A percentile compares a stretch with the other conserved stretches of the same genome.
These are phyloP conservation scores for Plasmodium malariae DNA, from an alignment of 169 alveolate genomes.

Conservation along the genomic window DNA sequence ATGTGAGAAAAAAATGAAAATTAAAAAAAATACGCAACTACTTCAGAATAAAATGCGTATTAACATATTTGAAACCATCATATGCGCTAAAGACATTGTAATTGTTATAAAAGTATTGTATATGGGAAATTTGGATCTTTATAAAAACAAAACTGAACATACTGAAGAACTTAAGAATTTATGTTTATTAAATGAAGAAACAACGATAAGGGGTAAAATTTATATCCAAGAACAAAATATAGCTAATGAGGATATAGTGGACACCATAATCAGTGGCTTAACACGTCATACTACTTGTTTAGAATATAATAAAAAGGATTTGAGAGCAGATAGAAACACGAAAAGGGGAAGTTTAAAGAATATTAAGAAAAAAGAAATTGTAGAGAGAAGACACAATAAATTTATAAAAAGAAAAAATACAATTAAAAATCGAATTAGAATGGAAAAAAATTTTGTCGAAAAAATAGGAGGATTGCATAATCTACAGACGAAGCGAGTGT, in stretches of 20 bases:
- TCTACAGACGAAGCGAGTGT: not conserved
- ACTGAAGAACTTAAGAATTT: not conserved
- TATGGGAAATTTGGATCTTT: not conserved
- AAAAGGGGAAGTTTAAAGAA: not conserved
- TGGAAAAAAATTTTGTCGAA: not conserved
- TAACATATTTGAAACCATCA: conserved; percentile 5
- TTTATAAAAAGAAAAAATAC: not conserved
- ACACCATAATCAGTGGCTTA: not conserved
- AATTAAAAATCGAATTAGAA: not conserved
- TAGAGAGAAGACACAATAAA: not conserved
- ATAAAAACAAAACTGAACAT: not conserved
- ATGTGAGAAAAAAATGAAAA: not conserved
- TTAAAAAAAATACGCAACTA: not conserved
- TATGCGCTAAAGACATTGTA: not conserved
- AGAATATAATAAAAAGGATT: not conserved
- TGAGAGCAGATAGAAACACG: not conserved
- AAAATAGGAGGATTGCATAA: not conserved
- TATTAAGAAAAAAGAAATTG: conserved; percentile 4
- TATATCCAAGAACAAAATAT: not conserved
- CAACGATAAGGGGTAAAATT: not conserved
- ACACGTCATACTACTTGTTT: not conserved
- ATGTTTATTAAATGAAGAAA: not conserved
- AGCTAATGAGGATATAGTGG: not conserved
- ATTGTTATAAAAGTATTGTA: not conserved
- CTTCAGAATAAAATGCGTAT: not conserved